These are phyloP conservation scores for Calocera viscosa DNA, from an alignment of 768 basidiomycete genomes.

Conservation along the genomic window DNA sequence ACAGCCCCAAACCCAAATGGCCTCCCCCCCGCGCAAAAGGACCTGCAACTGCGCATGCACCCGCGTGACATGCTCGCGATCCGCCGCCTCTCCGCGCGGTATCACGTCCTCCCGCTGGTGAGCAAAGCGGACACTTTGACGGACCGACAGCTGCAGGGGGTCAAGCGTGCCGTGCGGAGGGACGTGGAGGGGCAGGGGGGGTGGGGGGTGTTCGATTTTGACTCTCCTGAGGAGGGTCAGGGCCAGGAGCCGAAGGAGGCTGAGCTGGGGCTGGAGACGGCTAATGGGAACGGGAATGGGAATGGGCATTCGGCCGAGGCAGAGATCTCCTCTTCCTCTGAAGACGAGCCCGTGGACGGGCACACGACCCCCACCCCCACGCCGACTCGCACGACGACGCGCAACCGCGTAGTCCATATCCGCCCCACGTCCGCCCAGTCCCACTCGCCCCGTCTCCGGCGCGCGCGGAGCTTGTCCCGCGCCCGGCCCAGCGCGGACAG, in stretches of 20 bases:
- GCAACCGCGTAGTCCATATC: constrained; percentile 51
- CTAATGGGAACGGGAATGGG: constrained; percentile 17
- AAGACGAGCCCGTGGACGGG: constrained; percentile 11
- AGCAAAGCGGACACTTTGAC: constrained; percentile 73
- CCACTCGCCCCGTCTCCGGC: constrained; percentile 27
- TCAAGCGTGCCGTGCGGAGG: constrained; percentile 60
- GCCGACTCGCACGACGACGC: no score
- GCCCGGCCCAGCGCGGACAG: constrained; percentile 22
- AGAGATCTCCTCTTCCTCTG: constrained; percentile 20
- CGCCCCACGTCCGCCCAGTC: constrained; percentile 40
- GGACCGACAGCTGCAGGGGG: constrained; percentile 53
- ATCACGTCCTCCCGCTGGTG: constrained; percentile 72
- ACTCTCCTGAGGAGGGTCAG: constrained; percentile 20
- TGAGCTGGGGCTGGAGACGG: constrained; percentile 22
- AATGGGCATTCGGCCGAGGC: constrained; percentile 20
- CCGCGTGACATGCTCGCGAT: constrained; percentile 71
- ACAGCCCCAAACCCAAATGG: constrained; percentile 29
- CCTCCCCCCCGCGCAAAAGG: constrained; percentile 25
- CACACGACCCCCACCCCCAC: constrained; percentile 3
- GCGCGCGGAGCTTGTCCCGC: constrained; percentile 25
- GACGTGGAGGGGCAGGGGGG: constrained; percentile 49
- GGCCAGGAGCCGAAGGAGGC: constrained; percentile 10
- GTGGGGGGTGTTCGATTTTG: constrained; percentile 65
- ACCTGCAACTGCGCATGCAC: constrained; percentile 43
- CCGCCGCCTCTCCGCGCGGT: constrained; percentile 55